Evolutionary conservation across 805 yeast genomes (phyloP), one percentile per base, ranked within the genome.

Genomic region (Barnettozyma sp.): DNA sequence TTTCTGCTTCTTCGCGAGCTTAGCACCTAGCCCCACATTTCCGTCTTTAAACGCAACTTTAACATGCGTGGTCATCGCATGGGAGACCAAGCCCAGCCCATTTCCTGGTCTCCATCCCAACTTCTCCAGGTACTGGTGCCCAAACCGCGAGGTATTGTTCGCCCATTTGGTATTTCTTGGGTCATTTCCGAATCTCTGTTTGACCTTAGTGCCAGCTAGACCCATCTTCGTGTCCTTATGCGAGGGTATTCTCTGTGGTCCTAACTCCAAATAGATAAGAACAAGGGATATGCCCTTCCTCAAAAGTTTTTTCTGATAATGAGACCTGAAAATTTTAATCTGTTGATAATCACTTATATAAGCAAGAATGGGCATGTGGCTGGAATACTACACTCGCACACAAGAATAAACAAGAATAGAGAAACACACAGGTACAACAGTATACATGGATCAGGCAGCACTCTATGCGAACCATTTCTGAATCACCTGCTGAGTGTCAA

Each of bases 81-180:
- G 74, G 4, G 69, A 53, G 2, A 72, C 78, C 33, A 73, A 56
- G 2, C 98, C 98, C 15, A 90, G 68, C 7, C 97, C 97, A 43
- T 66, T 63, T 14, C 98, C 98, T 2, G 94, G 95, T 35, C 66
- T 70, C 98, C 98, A 90, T 13, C 98, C 98, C 54, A 79, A 65
- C 46, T 75, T 79, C 43, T 76, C 76, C 41, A 90, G 58, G 58
- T 87, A 87, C 50, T 81, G 75, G 56, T 83, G 96, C 1, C 98
- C 98, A 52, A 90, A 90, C 34, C 95, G 63, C 4, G 68, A 65
- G 1, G 80, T 76, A 50, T 85, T 84, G 53, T 86, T 86, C 18
- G 96, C 81, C 98, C 98, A 90, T 42, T 77, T 73, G 1, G 96
- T 88, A 53, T 90, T 90, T 53, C 97, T 68, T 13, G 98, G 98